Percentiles rank a stretch among this genome's conserved stretches.
Evolutionary conservation across 2,329 filamentous ascomycete genomes (phyloP).

Genomic region (Penicillium sp.): DNA sequence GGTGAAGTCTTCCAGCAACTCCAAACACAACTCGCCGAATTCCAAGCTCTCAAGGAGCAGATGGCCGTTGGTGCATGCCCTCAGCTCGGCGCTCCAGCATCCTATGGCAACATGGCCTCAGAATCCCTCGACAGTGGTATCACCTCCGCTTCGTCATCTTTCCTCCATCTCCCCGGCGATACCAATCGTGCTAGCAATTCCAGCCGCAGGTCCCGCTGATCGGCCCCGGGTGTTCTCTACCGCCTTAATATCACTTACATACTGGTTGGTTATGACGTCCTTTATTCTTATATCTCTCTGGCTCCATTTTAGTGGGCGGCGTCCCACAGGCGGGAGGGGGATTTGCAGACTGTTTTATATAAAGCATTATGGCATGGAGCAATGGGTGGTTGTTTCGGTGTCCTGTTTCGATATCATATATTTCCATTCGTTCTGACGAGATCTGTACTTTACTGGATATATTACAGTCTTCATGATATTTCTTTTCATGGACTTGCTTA

Average conservation of each 20-base stretch:
- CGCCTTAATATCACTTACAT: constrained; percentile 2
- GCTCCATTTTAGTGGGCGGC: constrained; percentile 18
- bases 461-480: constrained; percentile 2
- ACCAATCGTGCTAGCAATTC: constrained; percentile 19
- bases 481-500: neutral
- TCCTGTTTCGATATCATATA: constrained; percentile 10
- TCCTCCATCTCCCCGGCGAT: constrained; percentile 24
- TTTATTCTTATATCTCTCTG: constrained; percentile 10
- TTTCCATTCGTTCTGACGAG: constrained; percentile 11
- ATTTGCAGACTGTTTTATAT: constrained; percentile 17
- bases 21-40: constrained; percentile 42
- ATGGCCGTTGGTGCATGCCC: constrained; percentile 30
- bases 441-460: constrained; percentile 16
- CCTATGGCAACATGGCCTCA: constrained; percentile 11
- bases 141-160: constrained; percentile 31
- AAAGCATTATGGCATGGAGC: constrained; percentile 31
- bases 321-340: constrained; percentile 24
- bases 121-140: constrained; percentile 19
- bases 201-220: constrained; percentile 15
- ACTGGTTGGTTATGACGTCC: constrained; percentile 4
- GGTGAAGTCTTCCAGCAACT: constrained; percentile 53
- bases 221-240: neutral
- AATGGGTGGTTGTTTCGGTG: constrained; percentile 20
- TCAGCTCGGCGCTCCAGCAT: constrained; percentile 21
- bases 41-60: constrained; percentile 40